phyloP scores from a whole-genome alignment of 2,329 filamentous ascomycete genomes.

The Diplodia sapinea region DNA sequence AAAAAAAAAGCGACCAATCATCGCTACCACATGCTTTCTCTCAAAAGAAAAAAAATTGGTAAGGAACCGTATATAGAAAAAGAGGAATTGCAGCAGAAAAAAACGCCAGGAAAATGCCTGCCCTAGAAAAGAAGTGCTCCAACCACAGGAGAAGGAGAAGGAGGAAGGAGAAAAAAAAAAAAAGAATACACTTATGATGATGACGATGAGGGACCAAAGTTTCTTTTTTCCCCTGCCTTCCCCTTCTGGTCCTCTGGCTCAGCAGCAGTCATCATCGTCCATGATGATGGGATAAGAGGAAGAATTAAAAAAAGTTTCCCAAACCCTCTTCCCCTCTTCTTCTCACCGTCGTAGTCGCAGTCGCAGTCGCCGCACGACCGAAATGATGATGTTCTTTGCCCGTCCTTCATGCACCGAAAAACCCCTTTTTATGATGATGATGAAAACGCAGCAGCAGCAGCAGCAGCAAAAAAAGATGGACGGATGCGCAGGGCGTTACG shows the following conservation, averaged over 20 bases:
- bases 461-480: not conserved
- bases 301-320: not conserved
- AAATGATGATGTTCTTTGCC: not conserved
- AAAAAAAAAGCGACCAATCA: not conserved
- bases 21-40: not conserved
- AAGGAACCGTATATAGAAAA: not conserved
- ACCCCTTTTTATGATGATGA: not conserved
- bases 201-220: not conserved
- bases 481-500: not conserved
- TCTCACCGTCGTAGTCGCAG: not conserved
- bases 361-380: no score
- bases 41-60: no score
- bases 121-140: not conserved
- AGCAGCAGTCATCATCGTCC: no score
- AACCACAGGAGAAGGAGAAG: not conserved
- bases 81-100: not conserved
- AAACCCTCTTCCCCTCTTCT: no score
- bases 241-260: not conserved
- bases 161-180: no score
- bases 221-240: no score
- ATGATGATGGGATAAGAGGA: not conserved
- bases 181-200: not conserved
- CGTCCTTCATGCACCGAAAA: not conserved
- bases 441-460: not conserved
- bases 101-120: not conserved